Percentiles rank a stretch among this genome's conserved stretches.
Conservation (phyloP, 2,329 filamentous ascomycete species). For the Exophiala calicioides region DNA sequence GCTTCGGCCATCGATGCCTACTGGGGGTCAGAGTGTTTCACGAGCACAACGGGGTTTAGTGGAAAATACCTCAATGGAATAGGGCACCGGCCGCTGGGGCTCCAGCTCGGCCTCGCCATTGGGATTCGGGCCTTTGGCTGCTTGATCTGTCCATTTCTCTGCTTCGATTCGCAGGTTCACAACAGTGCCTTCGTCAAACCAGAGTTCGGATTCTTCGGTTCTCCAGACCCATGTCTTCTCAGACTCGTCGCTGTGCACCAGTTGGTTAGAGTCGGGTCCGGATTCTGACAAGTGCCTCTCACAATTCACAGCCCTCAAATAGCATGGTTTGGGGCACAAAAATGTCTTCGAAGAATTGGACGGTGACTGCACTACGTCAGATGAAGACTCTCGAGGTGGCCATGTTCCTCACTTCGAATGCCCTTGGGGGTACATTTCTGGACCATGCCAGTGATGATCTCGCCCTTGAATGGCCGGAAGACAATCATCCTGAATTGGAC, state of each 20-base stretch:
- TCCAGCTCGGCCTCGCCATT: constrained; percentile 17
- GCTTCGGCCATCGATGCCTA: constrained; percentile 51
- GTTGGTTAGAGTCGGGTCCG: constrained; percentile 7
- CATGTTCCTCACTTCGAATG: constrained; percentile 62
- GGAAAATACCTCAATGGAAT: constrained; percentile 45
- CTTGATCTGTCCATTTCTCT: constrained; percentile 87
- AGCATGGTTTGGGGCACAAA: constrained; percentile 74
- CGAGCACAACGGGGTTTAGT: background rate
- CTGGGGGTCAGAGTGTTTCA: constrained; percentile 17
- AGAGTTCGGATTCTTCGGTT: constrained; percentile 70
- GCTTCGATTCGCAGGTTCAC: constrained; percentile 82
- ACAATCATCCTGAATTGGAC: constrained; percentile 93
- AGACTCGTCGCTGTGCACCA: constrained; percentile 61
- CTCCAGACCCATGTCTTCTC: constrained; percentile 87
- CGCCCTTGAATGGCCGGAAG: constrained; percentile 93
- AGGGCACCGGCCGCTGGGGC: constrained; percentile 35
- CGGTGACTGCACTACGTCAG: constrained; percentile 60
- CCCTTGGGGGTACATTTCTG: constrained; percentile 70
- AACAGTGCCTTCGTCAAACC: constrained; percentile 86
- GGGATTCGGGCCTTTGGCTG: constrained; percentile 11
- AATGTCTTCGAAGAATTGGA: constrained; percentile 94
- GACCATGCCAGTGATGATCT: constrained; percentile 85
- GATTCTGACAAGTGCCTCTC: constrained; percentile 40
- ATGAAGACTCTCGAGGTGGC: background rate
- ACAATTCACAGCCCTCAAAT: constrained; percentile 76